These are phyloP conservation scores for Pilatotrama ljubarskyi DNA, from an alignment of 768 basidiomycete species.

Conservation along the genomic window DNA sequence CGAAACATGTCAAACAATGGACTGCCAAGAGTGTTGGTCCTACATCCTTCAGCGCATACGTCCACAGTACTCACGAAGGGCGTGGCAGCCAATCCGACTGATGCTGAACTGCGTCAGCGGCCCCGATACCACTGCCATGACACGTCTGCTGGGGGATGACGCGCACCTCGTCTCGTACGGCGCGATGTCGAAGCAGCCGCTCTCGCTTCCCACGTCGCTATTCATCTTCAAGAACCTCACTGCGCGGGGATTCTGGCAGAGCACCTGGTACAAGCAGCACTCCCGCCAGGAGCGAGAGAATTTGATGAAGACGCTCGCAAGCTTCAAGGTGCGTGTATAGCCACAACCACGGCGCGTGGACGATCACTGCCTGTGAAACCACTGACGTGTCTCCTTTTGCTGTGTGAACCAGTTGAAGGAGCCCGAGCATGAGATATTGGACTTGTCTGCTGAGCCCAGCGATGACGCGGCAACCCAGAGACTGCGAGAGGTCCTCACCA, in stretches of 20 bases:
- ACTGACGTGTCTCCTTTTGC: constrained; percentile 3
- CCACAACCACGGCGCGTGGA: background rate
- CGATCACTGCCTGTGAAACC: background rate
- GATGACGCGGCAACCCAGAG: constrained; percentile 38
- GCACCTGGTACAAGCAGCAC: constrained; percentile 61
- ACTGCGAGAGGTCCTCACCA: constrained; percentile 37
- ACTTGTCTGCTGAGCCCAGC: constrained; percentile 42
- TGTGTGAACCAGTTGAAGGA: constrained; percentile 52
- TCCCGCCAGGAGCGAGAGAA: constrained; percentile 39
- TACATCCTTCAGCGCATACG: background rate
- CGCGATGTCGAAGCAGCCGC: constrained; percentile 84
- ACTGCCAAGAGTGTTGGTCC: constrained; percentile 56
- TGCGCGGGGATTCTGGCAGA: constrained; percentile 79
- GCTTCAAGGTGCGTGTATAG: constrained; percentile 49
- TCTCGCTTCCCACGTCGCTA: constrained; percentile 72
- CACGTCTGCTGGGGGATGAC: constrained; percentile 60
- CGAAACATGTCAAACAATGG: constrained; percentile 59
- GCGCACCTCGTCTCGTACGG: constrained; percentile 86
- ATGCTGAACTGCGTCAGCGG: constrained; percentile 67
- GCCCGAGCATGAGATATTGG: constrained; percentile 69
- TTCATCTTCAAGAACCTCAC: constrained; percentile 87
- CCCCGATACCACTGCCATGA: constrained; percentile 66
- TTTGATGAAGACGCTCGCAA: constrained; percentile 45
- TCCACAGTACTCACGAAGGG: background rate
- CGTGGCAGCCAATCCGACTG: constrained; percentile 41